These are phyloP conservation scores for Coniosporium tulheliwenetii DNA, from an alignment of 2,329 filamentous ascomycete species.

Conservation along the genomic window DNA sequence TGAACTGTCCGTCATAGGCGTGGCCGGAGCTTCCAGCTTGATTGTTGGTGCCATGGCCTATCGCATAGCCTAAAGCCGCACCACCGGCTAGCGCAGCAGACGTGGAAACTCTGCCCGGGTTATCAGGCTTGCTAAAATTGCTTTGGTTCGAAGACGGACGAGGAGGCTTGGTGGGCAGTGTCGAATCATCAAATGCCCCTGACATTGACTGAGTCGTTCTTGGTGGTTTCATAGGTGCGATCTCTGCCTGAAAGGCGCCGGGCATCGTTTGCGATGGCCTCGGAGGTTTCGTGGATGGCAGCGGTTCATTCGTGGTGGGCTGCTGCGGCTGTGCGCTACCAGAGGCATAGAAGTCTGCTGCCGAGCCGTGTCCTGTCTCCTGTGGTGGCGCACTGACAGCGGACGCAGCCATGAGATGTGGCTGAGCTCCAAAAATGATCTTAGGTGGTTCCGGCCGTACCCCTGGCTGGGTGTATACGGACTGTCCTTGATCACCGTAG, in stretches of 20 bases:
- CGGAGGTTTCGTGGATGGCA: background rate
- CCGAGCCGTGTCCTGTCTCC: conserved; percentile 45
- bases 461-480: conserved; percentile 43
- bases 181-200: conserved; percentile 8
- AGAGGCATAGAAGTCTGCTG: conserved; percentile 38
- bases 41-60: conserved; percentile 11
- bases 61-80: conserved; percentile 26
- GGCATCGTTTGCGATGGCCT: background rate
- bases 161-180: conserved; percentile 18
- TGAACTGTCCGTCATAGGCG: too few species aligned
- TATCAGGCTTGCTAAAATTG: conserved; percentile 4
- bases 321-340: background rate
- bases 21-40: conserved; percentile 3
- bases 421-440: conserved; percentile 37
- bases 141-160: conserved; percentile 6
- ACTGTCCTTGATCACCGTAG: conserved; percentile 46
- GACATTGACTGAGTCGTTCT: conserved; percentile 2
- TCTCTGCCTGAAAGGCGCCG: too few species aligned
- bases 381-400: conserved; percentile 34
- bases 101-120: conserved; percentile 15
- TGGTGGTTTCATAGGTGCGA: too few species aligned
- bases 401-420: conserved; percentile 40
- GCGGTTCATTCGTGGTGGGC: conserved; percentile 1
- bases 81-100: conserved; percentile 20
- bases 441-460: conserved; percentile 35